Conservation (phyloP, 345 rosid species). For the Physaria fendleri region DNA sequence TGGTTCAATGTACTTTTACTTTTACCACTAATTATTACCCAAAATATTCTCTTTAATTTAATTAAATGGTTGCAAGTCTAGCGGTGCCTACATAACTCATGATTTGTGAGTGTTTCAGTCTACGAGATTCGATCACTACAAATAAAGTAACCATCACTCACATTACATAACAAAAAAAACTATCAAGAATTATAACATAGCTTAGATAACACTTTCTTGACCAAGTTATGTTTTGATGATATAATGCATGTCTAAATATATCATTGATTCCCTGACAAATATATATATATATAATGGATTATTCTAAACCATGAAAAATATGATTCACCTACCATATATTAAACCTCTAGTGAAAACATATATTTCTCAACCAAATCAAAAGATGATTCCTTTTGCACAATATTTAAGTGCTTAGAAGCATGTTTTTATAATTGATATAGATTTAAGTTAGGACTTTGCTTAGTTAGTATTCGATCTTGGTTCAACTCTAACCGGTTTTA, state of each 20-base stretch:
- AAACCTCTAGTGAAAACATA: too few species aligned
- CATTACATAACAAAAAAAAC: background rate
- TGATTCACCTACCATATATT: too few species aligned
- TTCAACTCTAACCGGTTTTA: background rate
- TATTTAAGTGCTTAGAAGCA: too few species aligned
- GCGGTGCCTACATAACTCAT: slow-evolving; percentile 18
- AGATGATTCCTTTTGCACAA: too few species aligned
- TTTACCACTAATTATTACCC: slow-evolving; percentile 19
- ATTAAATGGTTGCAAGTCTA: background rate
- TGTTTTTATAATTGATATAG: too few species aligned
- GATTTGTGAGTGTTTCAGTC: slow-evolving; percentile 20
- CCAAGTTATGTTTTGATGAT: background rate
- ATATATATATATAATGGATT: too few species aligned
- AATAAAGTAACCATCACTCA: background rate
- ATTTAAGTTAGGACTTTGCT: too few species aligned
- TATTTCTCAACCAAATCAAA: too few species aligned
- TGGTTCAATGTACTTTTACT: slow-evolving; percentile 17
- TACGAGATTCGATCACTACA: slow-evolving; percentile 16
- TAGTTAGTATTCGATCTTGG: background rate
- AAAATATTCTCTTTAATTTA: background rate
- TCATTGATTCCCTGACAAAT: too few species aligned
- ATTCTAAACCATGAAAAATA: background rate
- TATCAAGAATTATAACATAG: background rate
- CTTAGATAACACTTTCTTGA: slow-evolving; percentile 1
- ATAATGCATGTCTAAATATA: too few species aligned